These are phyloP conservation scores for Pichia sp. DNA, from an alignment of 1,139 yeast genomes.

Conservation along the genomic window DNA sequence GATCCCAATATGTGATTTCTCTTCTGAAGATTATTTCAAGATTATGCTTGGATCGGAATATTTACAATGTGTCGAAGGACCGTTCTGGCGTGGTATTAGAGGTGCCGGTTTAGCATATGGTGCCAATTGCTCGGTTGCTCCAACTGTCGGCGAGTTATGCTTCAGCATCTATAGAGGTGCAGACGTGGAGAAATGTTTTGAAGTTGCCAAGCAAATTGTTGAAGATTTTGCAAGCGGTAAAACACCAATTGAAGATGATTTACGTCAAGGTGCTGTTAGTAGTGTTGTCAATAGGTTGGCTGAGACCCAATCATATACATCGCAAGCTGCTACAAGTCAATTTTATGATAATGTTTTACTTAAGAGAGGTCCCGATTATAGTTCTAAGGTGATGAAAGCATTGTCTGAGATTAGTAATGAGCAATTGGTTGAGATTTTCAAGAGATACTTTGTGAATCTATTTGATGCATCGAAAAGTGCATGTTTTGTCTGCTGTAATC, in stretches of 20 bases:
- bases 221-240: constrained; percentile 48
- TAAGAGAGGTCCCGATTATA: constrained; percentile 62
- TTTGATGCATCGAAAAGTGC: constrained; percentile 50
- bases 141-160: constrained; percentile 61
- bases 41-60: constrained; percentile 70
- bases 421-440: constrained; percentile 49
- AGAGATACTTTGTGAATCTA: constrained; percentile 51
- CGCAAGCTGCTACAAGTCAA: constrained; percentile 57
- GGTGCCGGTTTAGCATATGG: constrained; percentile 97
- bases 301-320: constrained; percentile 48
- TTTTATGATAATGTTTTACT: constrained; percentile 59
- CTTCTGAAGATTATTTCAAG: constrained; percentile 60
- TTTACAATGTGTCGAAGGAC: constrained; percentile 88
- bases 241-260: constrained; percentile 44
- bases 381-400: constrained; percentile 35
- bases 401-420: constrained; percentile 45
- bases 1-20: constrained; percentile 52
- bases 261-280: constrained; percentile 67
- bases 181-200: constrained; percentile 67
- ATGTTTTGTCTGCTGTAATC: constrained; percentile 68
- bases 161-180: constrained; percentile 77
- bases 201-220: constrained; percentile 62
- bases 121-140: constrained; percentile 48
- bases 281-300: constrained; percentile 68
- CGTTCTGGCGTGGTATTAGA: constrained; percentile 93